A percentile compares a stretch with the other conserved stretches of the same genome.
Conservation (phyloP, 352 stramenopile species). For the Peronospora farinosa region DNA sequence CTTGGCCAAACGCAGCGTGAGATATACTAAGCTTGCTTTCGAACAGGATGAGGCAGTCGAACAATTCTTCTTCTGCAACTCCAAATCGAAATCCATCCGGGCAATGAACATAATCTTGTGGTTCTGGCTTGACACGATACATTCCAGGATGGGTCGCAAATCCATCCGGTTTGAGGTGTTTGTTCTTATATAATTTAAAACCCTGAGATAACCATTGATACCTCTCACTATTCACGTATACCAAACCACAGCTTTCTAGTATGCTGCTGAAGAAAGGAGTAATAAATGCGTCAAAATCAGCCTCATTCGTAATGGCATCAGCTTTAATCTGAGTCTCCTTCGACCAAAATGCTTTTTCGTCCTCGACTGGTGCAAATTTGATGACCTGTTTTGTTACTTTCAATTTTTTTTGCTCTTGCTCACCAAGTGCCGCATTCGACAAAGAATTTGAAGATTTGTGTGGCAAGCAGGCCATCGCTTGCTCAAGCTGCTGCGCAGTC, state of each 20-base stretch:
- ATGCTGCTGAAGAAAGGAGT: not conserved
- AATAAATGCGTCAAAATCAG: constrained; percentile 3
- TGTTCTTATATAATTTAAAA: not conserved
- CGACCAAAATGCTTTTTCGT: constrained; percentile 6
- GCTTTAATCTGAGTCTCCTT: constrained; percentile 6
- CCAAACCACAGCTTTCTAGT: constrained; percentile 7
- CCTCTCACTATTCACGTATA: constrained; percentile 15
- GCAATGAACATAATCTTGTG: too few species aligned
- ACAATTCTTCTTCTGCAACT: constrained; percentile 18
- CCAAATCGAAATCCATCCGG: too few species aligned
- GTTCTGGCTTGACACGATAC: not conserved
- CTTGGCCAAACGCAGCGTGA: constrained; percentile 26
- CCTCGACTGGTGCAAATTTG: too few species aligned
- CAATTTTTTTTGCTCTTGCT: too few species aligned
- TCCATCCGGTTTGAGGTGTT: constrained; percentile 12
- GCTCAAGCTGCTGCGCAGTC: too few species aligned
- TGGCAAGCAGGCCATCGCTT: too few species aligned
- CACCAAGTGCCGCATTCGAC: too few species aligned
- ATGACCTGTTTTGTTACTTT: too few species aligned
- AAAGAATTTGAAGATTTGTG: too few species aligned
- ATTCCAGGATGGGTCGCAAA: constrained; percentile 13
- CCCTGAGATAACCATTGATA: constrained; percentile 11
- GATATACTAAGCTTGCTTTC: constrained; percentile 29
- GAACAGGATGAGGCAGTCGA: constrained; percentile 30
- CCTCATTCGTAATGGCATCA: not conserved